phyloP scores from a whole-genome alignment of 306 rosid genomes.

The Benincasa hispida region DNA sequence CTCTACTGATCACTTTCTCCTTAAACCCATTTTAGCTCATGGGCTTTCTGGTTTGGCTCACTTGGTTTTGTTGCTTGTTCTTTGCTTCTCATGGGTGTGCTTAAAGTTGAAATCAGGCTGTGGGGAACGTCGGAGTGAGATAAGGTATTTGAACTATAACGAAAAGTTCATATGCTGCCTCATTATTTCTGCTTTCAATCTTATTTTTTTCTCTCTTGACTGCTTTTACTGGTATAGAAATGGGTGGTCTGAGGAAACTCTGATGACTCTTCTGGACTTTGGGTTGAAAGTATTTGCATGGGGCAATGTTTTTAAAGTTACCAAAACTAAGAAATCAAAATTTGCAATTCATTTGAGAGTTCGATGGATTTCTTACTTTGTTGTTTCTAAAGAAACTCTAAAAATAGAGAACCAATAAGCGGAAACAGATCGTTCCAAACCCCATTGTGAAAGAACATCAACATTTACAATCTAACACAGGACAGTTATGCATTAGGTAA shows the following conservation, averaged over 20 bases:
- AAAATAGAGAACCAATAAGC: too few relatives aligned
- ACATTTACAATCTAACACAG: too few relatives aligned
- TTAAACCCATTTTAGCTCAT: slow-evolving; percentile 28
- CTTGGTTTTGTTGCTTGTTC: slow-evolving; percentile 21
- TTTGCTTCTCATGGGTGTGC: slow-evolving; percentile 30
- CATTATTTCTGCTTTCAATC: slow-evolving; percentile 20
- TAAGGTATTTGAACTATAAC: slow-evolving; percentile 12
- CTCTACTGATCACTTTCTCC: slow-evolving; percentile 18
- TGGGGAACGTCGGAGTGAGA: slow-evolving; percentile 11
- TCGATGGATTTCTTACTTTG: slow-evolving; percentile 40
- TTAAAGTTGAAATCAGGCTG: slow-evolving; percentile 14
- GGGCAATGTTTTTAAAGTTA: slow-evolving; percentile 18
- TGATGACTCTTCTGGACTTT: slow-evolving; percentile 31
- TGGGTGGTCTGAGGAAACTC: slow-evolving; percentile 24
- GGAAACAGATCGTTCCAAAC: too few relatives aligned
- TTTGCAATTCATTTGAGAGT: slow-evolving; percentile 29
- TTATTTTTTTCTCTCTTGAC: slow-evolving; percentile 26
- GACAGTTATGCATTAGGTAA: too few relatives aligned
- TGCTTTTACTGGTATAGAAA: slow-evolving; percentile 33
- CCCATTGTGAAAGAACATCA: too few relatives aligned
- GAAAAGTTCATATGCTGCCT: slow-evolving; percentile 14
- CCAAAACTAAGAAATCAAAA: slow-evolving; percentile 4
- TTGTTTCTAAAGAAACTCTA: too few relatives aligned
- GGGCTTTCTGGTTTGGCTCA: slow-evolving; percentile 39
- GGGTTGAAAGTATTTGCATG: slow-evolving; percentile 30